A percentile compares a stretch with the other conserved stretches of the same genome.
Conservation (phyloP, 352 stramenopile genomes). For the Phytopythium litorale region DNA sequence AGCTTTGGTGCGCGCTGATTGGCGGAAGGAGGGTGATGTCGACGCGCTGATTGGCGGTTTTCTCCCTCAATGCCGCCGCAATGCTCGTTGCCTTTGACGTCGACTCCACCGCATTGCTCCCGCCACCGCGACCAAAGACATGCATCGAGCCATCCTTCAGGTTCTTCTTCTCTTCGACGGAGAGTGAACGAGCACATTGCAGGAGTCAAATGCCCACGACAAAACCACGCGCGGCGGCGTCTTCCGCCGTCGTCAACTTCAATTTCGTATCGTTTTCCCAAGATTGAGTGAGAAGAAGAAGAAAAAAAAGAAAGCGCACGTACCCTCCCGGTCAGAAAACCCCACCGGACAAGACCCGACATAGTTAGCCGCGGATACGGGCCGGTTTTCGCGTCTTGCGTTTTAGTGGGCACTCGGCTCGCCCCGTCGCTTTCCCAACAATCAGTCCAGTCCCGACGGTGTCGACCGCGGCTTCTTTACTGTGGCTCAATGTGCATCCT, state of each 20-base stretch:
- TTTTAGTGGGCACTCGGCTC: background rate
- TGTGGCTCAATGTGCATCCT: no score
- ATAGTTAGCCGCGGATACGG: background rate
- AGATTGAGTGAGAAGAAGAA: background rate
- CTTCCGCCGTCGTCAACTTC: conserved; percentile 1
- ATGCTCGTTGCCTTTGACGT: background rate
- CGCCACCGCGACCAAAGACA: background rate
- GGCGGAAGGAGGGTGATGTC: background rate
- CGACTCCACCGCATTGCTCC: no score
- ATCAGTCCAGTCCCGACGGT: conserved; percentile 3
- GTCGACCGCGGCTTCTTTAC: background rate
- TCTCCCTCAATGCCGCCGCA: background rate
- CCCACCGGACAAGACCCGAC: background rate
- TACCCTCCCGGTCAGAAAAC: background rate
- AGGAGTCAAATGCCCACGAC: background rate
- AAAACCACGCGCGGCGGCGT: background rate
- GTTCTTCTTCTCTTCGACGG: background rate
- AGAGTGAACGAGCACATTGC: background rate
- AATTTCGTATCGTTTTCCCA: background rate
- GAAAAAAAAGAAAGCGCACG: background rate
- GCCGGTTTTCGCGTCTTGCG: conserved; percentile 3
- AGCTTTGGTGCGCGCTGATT: background rate
- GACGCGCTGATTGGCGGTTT: background rate
- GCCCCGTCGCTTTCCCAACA: background rate
- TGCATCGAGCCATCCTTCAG: background rate